A percentile compares a stretch with the other conserved stretches of the same genome.
Conservation (phyloP, 192 early-diverging fungal species). For the Spizellomyces sp. region DNA sequence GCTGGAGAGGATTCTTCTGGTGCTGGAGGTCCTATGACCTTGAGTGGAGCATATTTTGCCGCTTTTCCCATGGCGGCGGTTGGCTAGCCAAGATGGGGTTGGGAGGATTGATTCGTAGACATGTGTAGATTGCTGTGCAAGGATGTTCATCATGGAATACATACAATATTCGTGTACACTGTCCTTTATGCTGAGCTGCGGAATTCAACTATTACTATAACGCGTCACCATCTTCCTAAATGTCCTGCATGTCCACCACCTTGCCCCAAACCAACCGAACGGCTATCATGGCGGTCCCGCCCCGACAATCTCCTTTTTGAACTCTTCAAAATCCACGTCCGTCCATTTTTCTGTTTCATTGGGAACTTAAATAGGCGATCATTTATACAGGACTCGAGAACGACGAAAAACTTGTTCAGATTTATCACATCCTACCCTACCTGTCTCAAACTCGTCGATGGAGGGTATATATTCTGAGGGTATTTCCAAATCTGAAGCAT, state of each 20-base stretch:
- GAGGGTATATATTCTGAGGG: not conserved
- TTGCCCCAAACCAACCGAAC: too few relatives aligned
- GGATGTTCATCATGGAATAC: too few relatives aligned
- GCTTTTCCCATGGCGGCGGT: not conserved
- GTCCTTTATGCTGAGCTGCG: too few relatives aligned
- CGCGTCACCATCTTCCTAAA: too few relatives aligned
- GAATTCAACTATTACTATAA: too few relatives aligned
- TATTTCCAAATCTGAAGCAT: not conserved
- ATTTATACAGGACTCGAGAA: not conserved
- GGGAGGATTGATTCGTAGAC: too few relatives aligned
- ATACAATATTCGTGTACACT: too few relatives aligned
- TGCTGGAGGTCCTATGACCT: not conserved
- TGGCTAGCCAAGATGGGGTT: not conserved
- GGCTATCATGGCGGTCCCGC: too few relatives aligned
- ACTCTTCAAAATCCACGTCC: slow-evolving; percentile 6
- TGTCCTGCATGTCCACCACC: too few relatives aligned
- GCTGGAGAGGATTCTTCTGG: not conserved
- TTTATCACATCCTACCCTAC: not conserved
- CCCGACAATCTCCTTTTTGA: not conserved
- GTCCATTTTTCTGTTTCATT: not conserved
- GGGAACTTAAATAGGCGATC: not conserved
- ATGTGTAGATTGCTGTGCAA: too few relatives aligned
- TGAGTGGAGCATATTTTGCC: not conserved
- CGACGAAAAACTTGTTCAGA: not conserved
- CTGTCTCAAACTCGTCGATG: slow-evolving; percentile 6